Conservation (phyloP, 352 stramenopile genomes). For the Globisporangium mamillatum region DNA sequence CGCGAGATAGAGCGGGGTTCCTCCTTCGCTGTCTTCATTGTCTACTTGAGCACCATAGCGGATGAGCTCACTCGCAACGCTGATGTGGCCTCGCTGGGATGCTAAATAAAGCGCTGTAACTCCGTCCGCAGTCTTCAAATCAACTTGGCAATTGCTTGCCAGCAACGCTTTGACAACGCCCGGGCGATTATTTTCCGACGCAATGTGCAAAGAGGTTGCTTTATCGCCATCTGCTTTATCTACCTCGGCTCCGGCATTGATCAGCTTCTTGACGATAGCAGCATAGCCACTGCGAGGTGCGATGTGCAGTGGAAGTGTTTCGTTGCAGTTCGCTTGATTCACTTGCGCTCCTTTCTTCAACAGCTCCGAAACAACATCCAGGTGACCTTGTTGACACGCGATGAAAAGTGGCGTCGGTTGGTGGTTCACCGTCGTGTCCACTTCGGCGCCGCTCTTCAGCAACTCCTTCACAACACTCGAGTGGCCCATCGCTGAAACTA, state of each 20-base stretch:
- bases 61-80: constrained; percentile 3
- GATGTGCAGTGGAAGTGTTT: constrained; percentile 5
- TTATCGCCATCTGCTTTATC: background rate
- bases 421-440: background rate
- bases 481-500: background rate
- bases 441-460: constrained; percentile 37
- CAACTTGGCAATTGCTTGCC: background rate
- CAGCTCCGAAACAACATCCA: background rate
- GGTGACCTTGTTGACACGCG: background rate
- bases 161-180: constrained; percentile 4
- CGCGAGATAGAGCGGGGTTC: constrained; percentile 2
- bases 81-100: constrained; percentile 2
- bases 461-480: constrained; percentile 3
- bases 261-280: background rate
- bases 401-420: background rate
- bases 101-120: constrained; percentile 6
- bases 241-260: background rate
- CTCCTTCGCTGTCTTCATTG: background rate
- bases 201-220: too few species aligned
- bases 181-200: too few species aligned
- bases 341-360: background rate
- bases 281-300: background rate
- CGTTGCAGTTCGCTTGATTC: background rate
- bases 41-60: constrained; percentile 4
- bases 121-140: background rate